Evolutionary conservation across 768 basidiomycete species (phyloP).

Genomic region (Leccinellum rugosiceps): DNA sequence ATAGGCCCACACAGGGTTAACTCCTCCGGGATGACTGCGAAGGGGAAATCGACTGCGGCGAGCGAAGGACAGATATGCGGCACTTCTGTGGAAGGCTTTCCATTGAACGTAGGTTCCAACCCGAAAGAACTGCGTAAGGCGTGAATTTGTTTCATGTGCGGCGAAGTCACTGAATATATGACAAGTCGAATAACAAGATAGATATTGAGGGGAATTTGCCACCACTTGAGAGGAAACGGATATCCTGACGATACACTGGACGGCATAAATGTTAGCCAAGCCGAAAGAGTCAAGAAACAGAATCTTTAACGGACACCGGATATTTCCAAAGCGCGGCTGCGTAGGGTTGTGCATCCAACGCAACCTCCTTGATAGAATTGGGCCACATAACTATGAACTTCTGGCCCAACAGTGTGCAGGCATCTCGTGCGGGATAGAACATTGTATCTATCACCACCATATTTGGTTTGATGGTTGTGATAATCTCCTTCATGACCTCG

Average conservation of each 20-base stretch:
- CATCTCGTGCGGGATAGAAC: conserved; percentile 1
- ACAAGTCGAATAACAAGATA: conserved; percentile 4
- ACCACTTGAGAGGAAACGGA: conserved; percentile 15
- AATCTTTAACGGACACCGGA: neutral
- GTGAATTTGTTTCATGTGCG: neutral
- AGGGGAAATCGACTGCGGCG: conserved; percentile 1
- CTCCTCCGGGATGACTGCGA: conserved; percentile 7
- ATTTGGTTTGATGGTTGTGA: conserved; percentile 1
- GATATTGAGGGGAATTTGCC: conserved; percentile 12
- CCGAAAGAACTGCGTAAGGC: conserved; percentile 3
- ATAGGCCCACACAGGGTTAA: conserved; percentile 9
- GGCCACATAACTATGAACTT: conserved; percentile 6
- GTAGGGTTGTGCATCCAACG: neutral
- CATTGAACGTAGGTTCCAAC: neutral
- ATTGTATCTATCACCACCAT: neutral
- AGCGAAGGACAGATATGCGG: conserved; percentile 4
- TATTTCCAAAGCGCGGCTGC: conserved; percentile 8
- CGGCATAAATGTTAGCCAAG: neutral
- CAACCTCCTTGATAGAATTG: neutral
- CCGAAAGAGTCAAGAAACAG: neutral
- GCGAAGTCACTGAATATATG: neutral
- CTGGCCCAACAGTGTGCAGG: conserved; percentile 6
- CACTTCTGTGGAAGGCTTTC: neutral
- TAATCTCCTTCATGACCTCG: conserved; percentile 1
- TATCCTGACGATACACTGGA: conserved; percentile 9